phyloP scores from a whole-genome alignment of 768 basidiomycete species.

The Tulasnella sp. region DNA sequence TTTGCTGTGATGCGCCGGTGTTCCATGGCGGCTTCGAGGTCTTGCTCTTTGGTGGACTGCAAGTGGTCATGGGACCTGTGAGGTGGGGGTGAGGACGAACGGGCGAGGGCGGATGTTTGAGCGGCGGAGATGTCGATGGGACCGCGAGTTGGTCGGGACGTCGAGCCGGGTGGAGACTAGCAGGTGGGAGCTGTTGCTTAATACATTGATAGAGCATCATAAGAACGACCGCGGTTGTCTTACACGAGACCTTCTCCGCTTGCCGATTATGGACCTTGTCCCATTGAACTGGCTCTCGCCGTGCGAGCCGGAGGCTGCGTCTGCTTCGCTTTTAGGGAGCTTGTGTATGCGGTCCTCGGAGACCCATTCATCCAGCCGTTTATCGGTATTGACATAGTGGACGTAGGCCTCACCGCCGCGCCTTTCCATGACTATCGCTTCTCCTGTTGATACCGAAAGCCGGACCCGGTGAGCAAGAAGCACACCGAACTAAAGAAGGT shows the following conservation, averaged over 20 bases:
- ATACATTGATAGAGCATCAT: background rate
- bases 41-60: constrained; percentile 18
- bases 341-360: constrained; percentile 43
- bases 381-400: too few species aligned
- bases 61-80: constrained; percentile 16
- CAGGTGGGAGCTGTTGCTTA: background rate
- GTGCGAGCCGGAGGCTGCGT: background rate
- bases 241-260: constrained; percentile 21
- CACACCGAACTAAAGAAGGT: too few species aligned
- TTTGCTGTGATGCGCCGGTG: constrained; percentile 64
- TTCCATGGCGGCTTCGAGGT: constrained; percentile 51
- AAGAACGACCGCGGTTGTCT: background rate
- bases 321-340: constrained; percentile 34
- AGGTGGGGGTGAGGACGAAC: constrained; percentile 7
- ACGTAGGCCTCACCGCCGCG: too few species aligned
- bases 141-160: background rate
- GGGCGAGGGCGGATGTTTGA: background rate
- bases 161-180: background rate
- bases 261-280: background rate
- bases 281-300: background rate
- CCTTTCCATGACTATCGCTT: background rate
- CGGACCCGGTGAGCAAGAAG: background rate
- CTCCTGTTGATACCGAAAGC: background rate
- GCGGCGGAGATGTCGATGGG: background rate
- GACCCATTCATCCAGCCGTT: constrained; percentile 60